These are phyloP conservation scores for Paramecium bursaria DNA, from an alignment of 73 alveolate species.

Conservation along the genomic window DNA sequence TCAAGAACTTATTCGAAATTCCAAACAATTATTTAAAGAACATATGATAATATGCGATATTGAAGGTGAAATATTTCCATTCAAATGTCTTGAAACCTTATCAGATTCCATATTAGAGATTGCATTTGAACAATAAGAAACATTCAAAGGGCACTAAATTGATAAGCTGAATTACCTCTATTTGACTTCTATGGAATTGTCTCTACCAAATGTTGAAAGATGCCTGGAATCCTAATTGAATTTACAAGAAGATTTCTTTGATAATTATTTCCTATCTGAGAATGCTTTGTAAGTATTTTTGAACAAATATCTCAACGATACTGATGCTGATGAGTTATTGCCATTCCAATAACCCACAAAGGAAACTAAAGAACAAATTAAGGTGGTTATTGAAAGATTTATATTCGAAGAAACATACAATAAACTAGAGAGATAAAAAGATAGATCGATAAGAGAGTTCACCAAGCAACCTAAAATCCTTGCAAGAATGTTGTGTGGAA, in stretches of 20 bases:
- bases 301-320: neutral
- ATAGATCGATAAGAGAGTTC: neutral
- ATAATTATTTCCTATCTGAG: conserved; percentile 36
- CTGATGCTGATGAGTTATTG: conserved; percentile 17
- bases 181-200: neutral
- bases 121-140: conserved; percentile 4
- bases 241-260: conserved; percentile 24
- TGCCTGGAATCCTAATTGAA: neutral
- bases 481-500: conserved; percentile 55
- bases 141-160: neutral
- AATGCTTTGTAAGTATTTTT: conserved; percentile 15
- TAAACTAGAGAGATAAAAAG: conserved; percentile 5
- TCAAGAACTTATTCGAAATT: conserved; percentile 2
- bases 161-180: neutral
- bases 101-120: conserved; percentile 3
- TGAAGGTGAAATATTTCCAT: conserved; percentile 21
- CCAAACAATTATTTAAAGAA: neutral
- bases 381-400: conserved; percentile 7
- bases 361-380: conserved; percentile 4
- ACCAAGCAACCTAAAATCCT: conserved; percentile 52
- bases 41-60: neutral
- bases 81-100: neutral
- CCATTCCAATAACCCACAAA: conserved; percentile 40
- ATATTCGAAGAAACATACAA: conserved; percentile 26
- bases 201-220: neutral